Evolutionary conservation across 306 rosid species (phyloP).

Genomic region (Parietaria judaica): DNA sequence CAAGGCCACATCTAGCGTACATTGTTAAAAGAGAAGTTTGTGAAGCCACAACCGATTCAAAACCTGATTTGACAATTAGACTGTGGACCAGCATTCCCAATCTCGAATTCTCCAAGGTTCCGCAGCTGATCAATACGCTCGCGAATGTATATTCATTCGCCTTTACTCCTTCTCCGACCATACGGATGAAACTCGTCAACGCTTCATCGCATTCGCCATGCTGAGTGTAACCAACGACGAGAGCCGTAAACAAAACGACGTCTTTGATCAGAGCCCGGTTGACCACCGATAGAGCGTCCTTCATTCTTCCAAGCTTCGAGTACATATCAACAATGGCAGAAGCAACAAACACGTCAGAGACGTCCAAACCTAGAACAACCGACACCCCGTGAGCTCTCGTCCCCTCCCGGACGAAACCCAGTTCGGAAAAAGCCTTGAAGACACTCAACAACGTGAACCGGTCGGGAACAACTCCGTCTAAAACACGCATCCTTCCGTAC

Average conservation of each 20-base stretch:
- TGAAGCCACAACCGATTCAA: conserved; percentile 47
- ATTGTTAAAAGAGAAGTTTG: conserved; percentile 64
- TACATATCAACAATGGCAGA: conserved; percentile 60
- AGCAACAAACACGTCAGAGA: conserved; percentile 47
- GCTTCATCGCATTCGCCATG: conserved; percentile 44
- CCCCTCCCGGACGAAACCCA: conserved; percentile 29
- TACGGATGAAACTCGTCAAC: conserved; percentile 33
- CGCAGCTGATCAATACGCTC: conserved; percentile 46
- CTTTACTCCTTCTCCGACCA: conserved; percentile 36
- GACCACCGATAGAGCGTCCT: conserved; percentile 39
- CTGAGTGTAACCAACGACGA: conserved; percentile 57
- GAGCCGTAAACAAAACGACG: conserved; percentile 57
- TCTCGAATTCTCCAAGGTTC: conserved; percentile 39
- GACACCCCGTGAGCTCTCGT: conserved; percentile 57
- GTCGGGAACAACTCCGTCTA: conserved; percentile 51
- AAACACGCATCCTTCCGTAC: conserved; percentile 33
- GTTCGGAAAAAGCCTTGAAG: conserved; percentile 48
- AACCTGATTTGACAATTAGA: conserved; percentile 47
- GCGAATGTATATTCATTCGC: conserved; percentile 60
- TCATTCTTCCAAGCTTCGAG: conserved; percentile 47
- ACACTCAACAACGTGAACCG: conserved; percentile 51
- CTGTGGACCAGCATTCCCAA: conserved; percentile 52
- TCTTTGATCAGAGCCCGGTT: conserved; percentile 54
- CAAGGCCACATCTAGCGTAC: conserved; percentile 51
- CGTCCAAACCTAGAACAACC: conserved; percentile 58